Base-by-base conservation (phyloP, 2,329 filamentous ascomycete genomes). In the Cylindrodendrum hubeiense region DNA sequence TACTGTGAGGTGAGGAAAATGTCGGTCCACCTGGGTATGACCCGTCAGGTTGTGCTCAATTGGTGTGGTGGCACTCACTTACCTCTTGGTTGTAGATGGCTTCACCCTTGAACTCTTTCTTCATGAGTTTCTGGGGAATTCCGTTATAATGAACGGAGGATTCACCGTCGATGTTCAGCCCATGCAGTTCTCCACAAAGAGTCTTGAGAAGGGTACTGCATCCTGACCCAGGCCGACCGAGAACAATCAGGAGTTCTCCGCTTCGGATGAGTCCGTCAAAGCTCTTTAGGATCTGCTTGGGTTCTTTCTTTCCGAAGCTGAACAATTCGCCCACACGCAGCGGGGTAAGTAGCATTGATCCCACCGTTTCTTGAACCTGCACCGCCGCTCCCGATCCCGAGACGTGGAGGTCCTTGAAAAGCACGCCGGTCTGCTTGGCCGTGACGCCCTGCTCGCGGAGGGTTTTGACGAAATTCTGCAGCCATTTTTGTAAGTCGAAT, bases 1-100 rank as follows among this genome's bases (percentile, higher is more conserved):
- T 12, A 95, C 91, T 0, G 90, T 93, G 22, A 96, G 81, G n/a
- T 92, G 90, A 0, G 92, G 90, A 68, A 94, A 95, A 75, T 95
- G 92, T 28, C 91, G 85, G 75, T 94, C 91, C 28, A 86, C 84
- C 79, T 91, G 49, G 5, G 51, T 57, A 21, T 34, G 5, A 21
- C 43, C 9, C 49, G 50, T 53, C 1, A 59, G 15, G 26, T 17
- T 15, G 8, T 5, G 4, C 7, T 13, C 10, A 12, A 4, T 2
- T 5, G 2, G 10, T 2, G 4, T 13, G 2, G 30, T 13, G 26
- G 37, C 1, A 2, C 0, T 2, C 26, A 33, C 59, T 41, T 62
- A 81, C 89, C 79, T 95, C 93, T 15, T 93, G 90, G 70, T 93
- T 94, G 76, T 95, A 95, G 13, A 93, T 83, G 2, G 90, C 85